Evolutionary conservation across 805 yeast genomes (phyloP), one percentile per base, ranked within the genome.

Genomic region (Ogataea neopini): DNA sequence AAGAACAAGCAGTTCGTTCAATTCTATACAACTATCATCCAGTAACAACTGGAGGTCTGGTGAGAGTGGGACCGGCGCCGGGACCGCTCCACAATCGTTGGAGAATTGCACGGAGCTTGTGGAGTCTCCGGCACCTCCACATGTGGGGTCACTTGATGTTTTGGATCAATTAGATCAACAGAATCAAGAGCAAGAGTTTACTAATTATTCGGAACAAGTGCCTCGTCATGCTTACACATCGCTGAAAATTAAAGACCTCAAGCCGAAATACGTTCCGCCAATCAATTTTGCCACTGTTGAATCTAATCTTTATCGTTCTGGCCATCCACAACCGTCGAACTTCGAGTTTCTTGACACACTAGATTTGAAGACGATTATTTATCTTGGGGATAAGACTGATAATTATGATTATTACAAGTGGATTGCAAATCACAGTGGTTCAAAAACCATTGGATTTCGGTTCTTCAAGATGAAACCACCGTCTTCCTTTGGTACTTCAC

Each of bases 321-420:
- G 99, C 1, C 96, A 91, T 61, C 99, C 99, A 1, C 87, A 89
- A 72, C 86, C 88, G 0, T 77, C 83, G 53, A 92, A 90, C 68
- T 88, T 82, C 59, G 80, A 84, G n/a, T 94, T 88, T 56, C 73
- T 92, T 18, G 76, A 77, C 55, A 84, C 82, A 23, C 68, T 94
- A 41, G 73, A 81, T 28, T 67, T 92, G 49, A 81, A 80, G 57
- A 90, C 97, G 0, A 88, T 92, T 38, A 84, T 92, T 35, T 88
- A 87, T 60, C 67, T 85, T 7, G 92, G 92, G 2, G 97, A 95
- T 61, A 88, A 77, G 66, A 83, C 68, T 45, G 91, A 72, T 53
- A 75, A 66, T 68, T 73, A 60, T 15, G 88, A 82, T 25, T 91
- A 92, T 67, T 72, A 74, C 52, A 75, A 75, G 19, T 92, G 97